phyloP scores from a whole-genome alignment of 2,329 filamentous ascomycete genomes.

The Chaetomium sp. region DNA sequence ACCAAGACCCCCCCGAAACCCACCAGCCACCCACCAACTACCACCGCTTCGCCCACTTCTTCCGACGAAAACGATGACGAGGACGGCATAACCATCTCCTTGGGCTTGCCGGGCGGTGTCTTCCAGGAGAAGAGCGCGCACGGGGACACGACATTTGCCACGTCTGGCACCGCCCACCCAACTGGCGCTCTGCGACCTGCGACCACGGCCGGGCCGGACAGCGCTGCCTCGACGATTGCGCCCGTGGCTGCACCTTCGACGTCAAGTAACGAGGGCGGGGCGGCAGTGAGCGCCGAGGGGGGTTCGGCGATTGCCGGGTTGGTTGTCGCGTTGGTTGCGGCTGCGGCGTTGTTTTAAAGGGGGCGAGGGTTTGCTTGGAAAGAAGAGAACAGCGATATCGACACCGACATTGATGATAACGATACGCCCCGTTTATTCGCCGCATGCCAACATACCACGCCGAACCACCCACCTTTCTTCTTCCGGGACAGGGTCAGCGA shows the following conservation, averaged over 20 bases:
- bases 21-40: slow-evolving; percentile 13
- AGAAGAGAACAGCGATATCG: neutral
- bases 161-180: neutral
- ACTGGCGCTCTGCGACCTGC: neutral
- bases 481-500: too few relatives aligned
- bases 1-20: slow-evolving; percentile 6
- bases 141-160: slow-evolving; percentile 5
- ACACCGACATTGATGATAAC: too few relatives aligned
- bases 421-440: too few relatives aligned
- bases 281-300: slow-evolving; percentile 32
- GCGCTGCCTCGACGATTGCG: slow-evolving; percentile 14
- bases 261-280: slow-evolving; percentile 38
- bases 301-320: slow-evolving; percentile 48
- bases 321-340: slow-evolving; percentile 49
- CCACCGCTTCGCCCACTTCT: slow-evolving; percentile 22
- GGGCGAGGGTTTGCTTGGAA: neutral
- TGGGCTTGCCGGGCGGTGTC: slow-evolving; percentile 29
- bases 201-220: neutral
- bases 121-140: slow-evolving; percentile 40
- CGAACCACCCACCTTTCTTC: too few relatives aligned
- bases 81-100: slow-evolving; percentile 24
- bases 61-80: slow-evolving; percentile 15
- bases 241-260: slow-evolving; percentile 22
- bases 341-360: slow-evolving; percentile 41
- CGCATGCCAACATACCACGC: too few relatives aligned